These are phyloP conservation scores for Grosmannia penicillata DNA, from an alignment of 2,329 filamentous ascomycete species.

Conservation along the genomic window DNA sequence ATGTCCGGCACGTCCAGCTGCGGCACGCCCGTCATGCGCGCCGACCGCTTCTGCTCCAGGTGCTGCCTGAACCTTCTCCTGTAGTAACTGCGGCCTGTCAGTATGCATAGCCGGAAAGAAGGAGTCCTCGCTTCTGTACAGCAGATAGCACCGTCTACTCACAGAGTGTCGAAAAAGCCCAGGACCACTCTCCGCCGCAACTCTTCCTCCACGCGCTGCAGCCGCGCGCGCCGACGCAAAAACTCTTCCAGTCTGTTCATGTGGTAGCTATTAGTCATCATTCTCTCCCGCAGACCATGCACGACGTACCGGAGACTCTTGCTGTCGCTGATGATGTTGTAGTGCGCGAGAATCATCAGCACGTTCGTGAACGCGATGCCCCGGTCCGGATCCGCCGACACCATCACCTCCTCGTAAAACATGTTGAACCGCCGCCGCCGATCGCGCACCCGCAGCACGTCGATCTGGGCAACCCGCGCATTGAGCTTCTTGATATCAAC, in stretches of 20 bases:
- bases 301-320: constrained; percentile 65
- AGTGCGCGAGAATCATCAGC: constrained; percentile 90
- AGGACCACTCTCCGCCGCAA: constrained; percentile 80
- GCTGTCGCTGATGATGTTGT: constrained; percentile 97
- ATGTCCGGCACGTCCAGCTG: constrained; percentile 81
- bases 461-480: constrained; percentile 55
- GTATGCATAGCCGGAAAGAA: not conserved
- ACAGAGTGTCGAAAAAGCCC: constrained; percentile 90
- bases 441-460: constrained; percentile 58
- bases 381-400: constrained; percentile 75
- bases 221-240: constrained; percentile 69
- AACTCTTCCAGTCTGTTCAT: constrained; percentile 71
- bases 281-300: not conserved
- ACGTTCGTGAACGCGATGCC: constrained; percentile 88
- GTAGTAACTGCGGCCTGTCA: constrained; percentile 47
- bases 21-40: constrained; percentile 64
- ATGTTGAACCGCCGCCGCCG: constrained; percentile 70
- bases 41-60: constrained; percentile 55
- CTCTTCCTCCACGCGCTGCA: constrained; percentile 91
- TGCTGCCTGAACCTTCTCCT: constrained; percentile 65
- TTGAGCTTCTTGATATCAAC: constrained; percentile 68
- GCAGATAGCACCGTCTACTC: no score
- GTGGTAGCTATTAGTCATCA: constrained; percentile 1
- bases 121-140: no score
- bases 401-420: constrained; percentile 96